A percentile compares a stretch with the other conserved stretches of the same genome.
Conservation (phyloP, 2,329 filamentous ascomycete species). For the Colletotrichum aenigma region DNA sequence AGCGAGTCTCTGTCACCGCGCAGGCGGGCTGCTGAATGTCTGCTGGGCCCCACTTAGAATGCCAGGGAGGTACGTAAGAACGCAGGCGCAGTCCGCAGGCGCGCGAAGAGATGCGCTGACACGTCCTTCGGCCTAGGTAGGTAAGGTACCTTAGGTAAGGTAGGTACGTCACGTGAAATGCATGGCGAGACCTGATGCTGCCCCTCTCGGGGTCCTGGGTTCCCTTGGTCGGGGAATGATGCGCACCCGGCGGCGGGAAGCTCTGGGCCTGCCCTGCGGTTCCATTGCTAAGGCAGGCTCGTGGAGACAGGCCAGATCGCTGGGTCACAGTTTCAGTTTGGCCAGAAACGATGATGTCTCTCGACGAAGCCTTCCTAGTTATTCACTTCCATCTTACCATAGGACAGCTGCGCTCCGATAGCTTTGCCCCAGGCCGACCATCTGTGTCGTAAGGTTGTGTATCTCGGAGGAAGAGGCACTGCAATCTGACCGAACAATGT, state of each 20-base stretch:
- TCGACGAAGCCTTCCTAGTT: not conserved
- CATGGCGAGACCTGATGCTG: not conserved
- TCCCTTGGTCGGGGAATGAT: not conserved
- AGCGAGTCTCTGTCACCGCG: not conserved
- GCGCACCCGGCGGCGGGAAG: not conserved
- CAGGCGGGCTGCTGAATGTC: not conserved
- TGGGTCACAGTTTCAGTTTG: not conserved
- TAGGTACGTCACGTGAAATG: not conserved
- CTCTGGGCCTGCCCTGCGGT: not conserved
- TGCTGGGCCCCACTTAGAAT: not conserved
- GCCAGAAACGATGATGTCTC: not conserved
- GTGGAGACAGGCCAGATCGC: not conserved
- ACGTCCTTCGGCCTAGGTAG: not conserved
- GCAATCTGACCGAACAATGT: not conserved
- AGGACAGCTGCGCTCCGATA: not conserved
- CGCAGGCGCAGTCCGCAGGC: not conserved
- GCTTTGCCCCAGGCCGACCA: not conserved
- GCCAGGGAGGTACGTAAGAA: not conserved
- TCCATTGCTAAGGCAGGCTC: not conserved
- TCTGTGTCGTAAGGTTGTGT: not conserved
- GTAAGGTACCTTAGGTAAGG: not conserved
- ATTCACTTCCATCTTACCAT: not conserved
- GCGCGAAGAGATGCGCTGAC: not conserved
- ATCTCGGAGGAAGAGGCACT: not conserved
- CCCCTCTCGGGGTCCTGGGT: not conserved